These are phyloP conservation scores for Ailanthus altissimus DNA, from an alignment of 345 rosid species.

Conservation along the genomic window DNA sequence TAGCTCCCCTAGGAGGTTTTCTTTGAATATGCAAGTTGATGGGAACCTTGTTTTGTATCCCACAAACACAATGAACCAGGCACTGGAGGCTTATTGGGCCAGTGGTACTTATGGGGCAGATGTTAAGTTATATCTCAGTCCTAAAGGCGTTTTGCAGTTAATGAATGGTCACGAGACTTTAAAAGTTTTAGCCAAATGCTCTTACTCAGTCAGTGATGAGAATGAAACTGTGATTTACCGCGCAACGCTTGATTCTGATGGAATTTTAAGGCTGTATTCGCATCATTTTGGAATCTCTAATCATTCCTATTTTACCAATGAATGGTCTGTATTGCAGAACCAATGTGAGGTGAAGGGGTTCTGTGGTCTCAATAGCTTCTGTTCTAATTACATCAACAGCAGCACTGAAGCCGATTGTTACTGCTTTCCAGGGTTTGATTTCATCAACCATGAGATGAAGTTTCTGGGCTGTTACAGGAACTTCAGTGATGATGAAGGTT, in stretches of 20 bases:
- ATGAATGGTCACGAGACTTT: rapidly evolving
- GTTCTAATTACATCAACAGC: background rate
- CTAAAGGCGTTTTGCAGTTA: background rate
- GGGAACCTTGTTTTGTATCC: slow-evolving; percentile 38
- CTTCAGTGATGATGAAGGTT: slow-evolving; percentile 1
- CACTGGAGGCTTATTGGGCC: background rate
- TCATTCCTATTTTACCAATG: background rate
- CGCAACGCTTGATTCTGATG: slow-evolving; percentile 25
- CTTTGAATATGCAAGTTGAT: slow-evolving; percentile 25
- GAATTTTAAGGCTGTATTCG: slow-evolving; percentile 27
- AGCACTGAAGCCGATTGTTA: background rate
- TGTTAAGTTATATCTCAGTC: background rate
- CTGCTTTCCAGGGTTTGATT: slow-evolving; percentile 26
- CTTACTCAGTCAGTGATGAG: background rate
- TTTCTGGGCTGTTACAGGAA: slow-evolving; percentile 9
- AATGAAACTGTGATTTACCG: slow-evolving; percentile 6
- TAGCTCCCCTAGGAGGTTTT: slow-evolving; percentile 23
- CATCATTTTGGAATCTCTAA: slow-evolving; percentile 8
- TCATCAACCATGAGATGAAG: background rate
- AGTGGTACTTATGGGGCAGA: too few relatives aligned
- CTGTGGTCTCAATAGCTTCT: slow-evolving; percentile 32
- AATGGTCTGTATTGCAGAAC: slow-evolving; percentile 2
- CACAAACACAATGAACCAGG: background rate
- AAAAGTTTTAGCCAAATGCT: background rate
- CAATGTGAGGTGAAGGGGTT: slow-evolving; percentile 12